Conservation (phyloP, 805 yeast genomes). For the Candida piceae region DNA sequence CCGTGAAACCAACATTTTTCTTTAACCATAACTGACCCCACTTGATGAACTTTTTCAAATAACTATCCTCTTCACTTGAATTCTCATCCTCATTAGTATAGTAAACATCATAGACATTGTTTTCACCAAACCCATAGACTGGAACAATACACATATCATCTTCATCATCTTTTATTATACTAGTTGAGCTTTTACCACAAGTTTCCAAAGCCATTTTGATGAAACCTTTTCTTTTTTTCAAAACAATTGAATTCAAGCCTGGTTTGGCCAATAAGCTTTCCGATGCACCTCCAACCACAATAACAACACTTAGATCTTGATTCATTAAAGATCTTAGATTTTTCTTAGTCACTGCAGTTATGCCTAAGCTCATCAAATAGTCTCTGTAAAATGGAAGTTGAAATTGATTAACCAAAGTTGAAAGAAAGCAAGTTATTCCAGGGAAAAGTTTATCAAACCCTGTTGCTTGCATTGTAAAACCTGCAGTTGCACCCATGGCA, state of each 20-base stretch:
- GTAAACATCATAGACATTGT: slow-evolving; percentile 44
- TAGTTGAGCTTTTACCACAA: slow-evolving; percentile 11
- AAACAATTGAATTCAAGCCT: slow-evolving; percentile 61
- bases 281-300: slow-evolving; percentile 95
- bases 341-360: slow-evolving; percentile 74
- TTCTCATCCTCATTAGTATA: slow-evolving; percentile 21
- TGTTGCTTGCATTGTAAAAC: slow-evolving; percentile 77
- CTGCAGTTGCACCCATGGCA: slow-evolving; percentile 85
- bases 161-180: slow-evolving; percentile 7
- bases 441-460: slow-evolving; percentile 67
- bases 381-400: slow-evolving; percentile 82
- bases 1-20: slow-evolving; percentile 67
- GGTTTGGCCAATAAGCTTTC: slow-evolving; percentile 72
- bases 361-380: slow-evolving; percentile 73
- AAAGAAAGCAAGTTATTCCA: slow-evolving; percentile 70
- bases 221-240: slow-evolving; percentile 81
- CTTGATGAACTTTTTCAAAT: slow-evolving; percentile 36
- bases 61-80: slow-evolving; percentile 15
- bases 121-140: slow-evolving; percentile 88
- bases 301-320: slow-evolving; percentile 70
- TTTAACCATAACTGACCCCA: slow-evolving; percentile 71
- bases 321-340: slow-evolving; percentile 63
- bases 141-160: slow-evolving; percentile 84
- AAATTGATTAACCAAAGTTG: slow-evolving; percentile 83
- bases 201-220: slow-evolving; percentile 77